Conservation (phyloP, 805 yeast genomes). For the Candida sithepensis region DNA sequence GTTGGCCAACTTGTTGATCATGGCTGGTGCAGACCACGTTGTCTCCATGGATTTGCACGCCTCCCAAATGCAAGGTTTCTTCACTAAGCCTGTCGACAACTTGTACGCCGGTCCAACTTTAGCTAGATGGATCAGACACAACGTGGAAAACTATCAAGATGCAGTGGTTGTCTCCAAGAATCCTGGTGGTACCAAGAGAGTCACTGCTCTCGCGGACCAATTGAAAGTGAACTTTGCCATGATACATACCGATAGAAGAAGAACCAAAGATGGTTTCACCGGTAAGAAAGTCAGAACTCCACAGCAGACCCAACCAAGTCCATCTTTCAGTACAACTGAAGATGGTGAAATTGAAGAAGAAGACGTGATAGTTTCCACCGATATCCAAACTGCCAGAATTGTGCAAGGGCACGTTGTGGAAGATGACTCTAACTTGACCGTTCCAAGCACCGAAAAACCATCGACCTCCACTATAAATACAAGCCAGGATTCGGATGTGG, state of each 20-base stretch:
- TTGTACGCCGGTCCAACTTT: conserved; percentile 94
- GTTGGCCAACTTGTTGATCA: conserved; percentile 90
- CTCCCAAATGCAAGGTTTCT: conserved; percentile 98
- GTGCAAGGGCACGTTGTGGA: conserved; percentile 97
- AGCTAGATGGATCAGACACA: conserved; percentile 92
- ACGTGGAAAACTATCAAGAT: conserved; percentile 77
- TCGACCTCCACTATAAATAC: neutral
- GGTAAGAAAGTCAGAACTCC: conserved; percentile 45
- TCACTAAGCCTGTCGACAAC: conserved; percentile 95
- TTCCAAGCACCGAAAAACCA: conserved; percentile 15
- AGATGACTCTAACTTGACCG: conserved; percentile 41
- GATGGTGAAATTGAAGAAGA: conserved; percentile 56
- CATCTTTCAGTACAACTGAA: conserved; percentile 30
- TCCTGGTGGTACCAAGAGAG: conserved; percentile 98
- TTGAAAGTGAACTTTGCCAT: conserved; percentile 95
- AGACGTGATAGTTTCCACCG: conserved; percentile 67
- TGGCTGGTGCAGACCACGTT: conserved; percentile 99
- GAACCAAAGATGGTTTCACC: conserved; percentile 63
- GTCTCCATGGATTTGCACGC: conserved; percentile 97
- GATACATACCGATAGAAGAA: conserved; percentile 97
- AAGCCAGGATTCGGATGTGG: conserved; percentile 40
- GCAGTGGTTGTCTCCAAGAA: conserved; percentile 98
- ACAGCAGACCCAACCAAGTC: conserved; percentile 40
- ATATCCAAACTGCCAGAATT: conserved; percentile 92
- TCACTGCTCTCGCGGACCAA: conserved; percentile 96